phyloP scores from a whole-genome alignment of 257 asterid species.

The Striga asiatica region DNA sequence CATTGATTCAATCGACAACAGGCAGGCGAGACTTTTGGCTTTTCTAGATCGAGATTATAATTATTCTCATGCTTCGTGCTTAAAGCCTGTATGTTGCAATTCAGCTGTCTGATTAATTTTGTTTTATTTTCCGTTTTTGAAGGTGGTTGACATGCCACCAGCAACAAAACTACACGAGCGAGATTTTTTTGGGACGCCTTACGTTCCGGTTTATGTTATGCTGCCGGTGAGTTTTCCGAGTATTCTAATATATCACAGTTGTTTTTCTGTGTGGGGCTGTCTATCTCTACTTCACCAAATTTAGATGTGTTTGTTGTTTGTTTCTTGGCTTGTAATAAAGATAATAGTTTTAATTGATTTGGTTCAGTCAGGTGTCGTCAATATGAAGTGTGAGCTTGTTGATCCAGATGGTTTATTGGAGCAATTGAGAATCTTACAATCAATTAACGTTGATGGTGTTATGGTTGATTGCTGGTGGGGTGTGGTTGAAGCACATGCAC shows the following conservation, averaged over 20 bases:
- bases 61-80: slow-evolving; percentile 1
- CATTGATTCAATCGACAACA: slow-evolving; percentile 47
- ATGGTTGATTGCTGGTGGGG: slow-evolving; percentile 99
- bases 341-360: slow-evolving; percentile 20
- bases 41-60: slow-evolving; percentile 18
- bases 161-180: slow-evolving; percentile 59
- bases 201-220: slow-evolving; percentile 83
- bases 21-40: slow-evolving; percentile 44
- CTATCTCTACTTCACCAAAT: background rate
- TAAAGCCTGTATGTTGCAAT: background rate
- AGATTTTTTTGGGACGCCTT: slow-evolving; percentile 79
- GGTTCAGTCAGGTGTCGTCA: slow-evolving; percentile 70
- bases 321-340: slow-evolving; percentile 7
- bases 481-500: slow-evolving; percentile 81
- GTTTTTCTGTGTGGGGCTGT: background rate
- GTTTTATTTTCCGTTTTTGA: slow-evolving; percentile 19
- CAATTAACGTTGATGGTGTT: slow-evolving; percentile 65
- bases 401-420: slow-evolving; percentile 78
- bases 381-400: slow-evolving; percentile 82
- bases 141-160: slow-evolving; percentile 61
- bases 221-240: slow-evolving; percentile 72
- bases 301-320: slow-evolving; percentile 2
- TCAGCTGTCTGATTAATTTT: slow-evolving; percentile 14
- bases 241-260: background rate
- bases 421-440: slow-evolving; percentile 72